Conservation (phyloP, 208 protist genomes). For the Phytomonas sp. region DNA sequence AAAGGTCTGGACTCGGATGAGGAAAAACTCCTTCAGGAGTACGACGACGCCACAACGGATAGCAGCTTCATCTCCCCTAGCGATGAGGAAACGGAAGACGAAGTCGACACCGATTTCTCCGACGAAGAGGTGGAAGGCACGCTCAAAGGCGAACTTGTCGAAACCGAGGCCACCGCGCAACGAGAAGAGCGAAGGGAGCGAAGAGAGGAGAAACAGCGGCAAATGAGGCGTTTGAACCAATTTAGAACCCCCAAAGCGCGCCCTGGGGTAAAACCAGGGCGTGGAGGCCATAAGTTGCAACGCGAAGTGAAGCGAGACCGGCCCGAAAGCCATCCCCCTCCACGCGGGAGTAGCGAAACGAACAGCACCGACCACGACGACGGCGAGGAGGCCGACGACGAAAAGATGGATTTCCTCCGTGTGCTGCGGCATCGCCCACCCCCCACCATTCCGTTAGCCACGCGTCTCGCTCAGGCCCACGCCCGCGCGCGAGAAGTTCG, state of each 20-base stretch:
- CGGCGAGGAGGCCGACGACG: conserved; percentile 11
- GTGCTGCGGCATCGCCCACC: conserved; percentile 27
- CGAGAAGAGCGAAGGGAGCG: conserved; percentile 41
- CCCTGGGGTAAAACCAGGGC: not conserved
- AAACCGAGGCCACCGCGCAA: conserved; percentile 45
- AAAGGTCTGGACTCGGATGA: conserved; percentile 64
- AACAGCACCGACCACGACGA: not conserved
- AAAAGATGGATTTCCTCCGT: conserved; percentile 16
- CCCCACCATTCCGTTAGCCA: conserved; percentile 44
- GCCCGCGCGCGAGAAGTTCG: conserved; percentile 28
- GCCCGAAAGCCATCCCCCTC: not conserved
- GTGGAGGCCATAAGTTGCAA: not conserved
- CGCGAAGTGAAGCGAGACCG: not conserved
- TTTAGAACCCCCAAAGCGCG: conserved; percentile 11
- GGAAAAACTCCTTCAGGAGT: conserved; percentile 34
- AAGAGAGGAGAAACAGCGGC: conserved; percentile 18
- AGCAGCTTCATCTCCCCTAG: conserved; percentile 50
- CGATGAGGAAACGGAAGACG: conserved; percentile 50
- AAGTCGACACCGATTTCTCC: conserved; percentile 72
- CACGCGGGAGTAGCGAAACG: not conserved
- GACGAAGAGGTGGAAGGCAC: conserved; percentile 41
- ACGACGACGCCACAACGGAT: conserved; percentile 42
- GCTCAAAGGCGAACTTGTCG: conserved; percentile 22
- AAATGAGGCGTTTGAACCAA: conserved; percentile 19
- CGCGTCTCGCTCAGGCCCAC: conserved; percentile 34